These are phyloP conservation scores for Pseudogymnoascus sp. DNA, from an alignment of 2,329 filamentous ascomycete species.

Conservation along the genomic window DNA sequence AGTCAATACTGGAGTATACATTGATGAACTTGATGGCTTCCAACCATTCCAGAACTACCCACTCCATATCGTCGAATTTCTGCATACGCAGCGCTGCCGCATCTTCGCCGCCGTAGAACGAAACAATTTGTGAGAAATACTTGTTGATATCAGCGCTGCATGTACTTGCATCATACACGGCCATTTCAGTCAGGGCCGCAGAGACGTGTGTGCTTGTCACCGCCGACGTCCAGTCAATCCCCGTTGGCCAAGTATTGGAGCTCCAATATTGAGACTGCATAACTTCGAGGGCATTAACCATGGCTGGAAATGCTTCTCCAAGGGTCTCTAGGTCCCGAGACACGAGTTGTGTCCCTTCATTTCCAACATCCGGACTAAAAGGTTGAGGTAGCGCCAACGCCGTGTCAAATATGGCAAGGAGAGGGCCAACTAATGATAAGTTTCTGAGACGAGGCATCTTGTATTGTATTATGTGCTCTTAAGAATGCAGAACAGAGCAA, in stretches of 20 bases:
- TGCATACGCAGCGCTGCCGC: slow-evolving; percentile 65
- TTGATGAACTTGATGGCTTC: slow-evolving; percentile 72
- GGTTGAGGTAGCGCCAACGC: background rate
- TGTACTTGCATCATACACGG: slow-evolving; percentile 14
- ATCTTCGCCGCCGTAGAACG: slow-evolving; percentile 84
- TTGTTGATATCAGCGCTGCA: slow-evolving; percentile 74
- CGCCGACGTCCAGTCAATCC: slow-evolving; percentile 91
- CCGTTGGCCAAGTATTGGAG: slow-evolving; percentile 73
- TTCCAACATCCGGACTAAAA: background rate
- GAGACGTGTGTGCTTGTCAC: slow-evolving; percentile 76
- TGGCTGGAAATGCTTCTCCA: slow-evolving; percentile 17
- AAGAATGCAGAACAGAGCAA: background rate
- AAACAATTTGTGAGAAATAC: slow-evolving; percentile 69
- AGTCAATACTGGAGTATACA: slow-evolving; percentile 59
- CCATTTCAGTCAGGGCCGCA: slow-evolving; percentile 47
- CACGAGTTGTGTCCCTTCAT: background rate
- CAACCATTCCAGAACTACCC: slow-evolving; percentile 89
- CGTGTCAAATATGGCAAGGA: background rate
- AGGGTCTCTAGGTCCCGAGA: slow-evolving; percentile 13
- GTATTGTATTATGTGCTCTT: background rate
- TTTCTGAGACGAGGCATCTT: background rate
- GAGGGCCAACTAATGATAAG: background rate
- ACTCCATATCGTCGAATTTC: slow-evolving; percentile 91
- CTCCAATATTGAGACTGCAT: slow-evolving; percentile 76
- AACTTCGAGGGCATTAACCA: slow-evolving; percentile 57